Conservation (phyloP, 352 stramenopile species). For the Phytophthora hybrid region DNA sequence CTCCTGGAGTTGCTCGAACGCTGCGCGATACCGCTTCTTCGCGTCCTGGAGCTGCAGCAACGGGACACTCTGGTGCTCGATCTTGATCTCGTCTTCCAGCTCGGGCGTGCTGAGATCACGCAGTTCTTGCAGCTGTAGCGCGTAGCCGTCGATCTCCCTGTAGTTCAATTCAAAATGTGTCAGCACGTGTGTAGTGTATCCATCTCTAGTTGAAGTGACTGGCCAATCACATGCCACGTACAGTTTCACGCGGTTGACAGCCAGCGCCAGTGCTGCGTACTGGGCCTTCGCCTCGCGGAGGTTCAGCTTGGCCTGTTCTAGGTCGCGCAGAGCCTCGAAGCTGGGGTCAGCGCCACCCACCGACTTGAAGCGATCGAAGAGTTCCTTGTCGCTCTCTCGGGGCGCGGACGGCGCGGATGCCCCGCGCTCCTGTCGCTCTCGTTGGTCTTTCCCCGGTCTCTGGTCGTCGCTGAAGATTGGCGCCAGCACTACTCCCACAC, state of each 20-base stretch:
- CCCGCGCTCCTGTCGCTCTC: constrained; percentile 5
- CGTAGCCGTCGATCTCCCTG: constrained; percentile 63
- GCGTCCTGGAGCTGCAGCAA: constrained; percentile 63
- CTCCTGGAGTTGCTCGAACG: constrained; percentile 60
- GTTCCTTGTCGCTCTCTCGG: constrained; percentile 54
- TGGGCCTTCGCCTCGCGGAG: constrained; percentile 54
- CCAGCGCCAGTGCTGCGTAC: constrained; percentile 41
- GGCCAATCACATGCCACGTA: constrained; percentile 42
- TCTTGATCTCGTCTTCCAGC: constrained; percentile 10
- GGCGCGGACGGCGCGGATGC: background rate
- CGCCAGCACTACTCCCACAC: constrained; percentile 6
- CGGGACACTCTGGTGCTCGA: constrained; percentile 17
- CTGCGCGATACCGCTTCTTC: constrained; percentile 65
- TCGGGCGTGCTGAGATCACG: constrained; percentile 1
- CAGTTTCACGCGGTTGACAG: constrained; percentile 71
- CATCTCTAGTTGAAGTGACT: constrained; percentile 32
- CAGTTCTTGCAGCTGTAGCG: constrained; percentile 50
- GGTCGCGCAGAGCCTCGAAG: constrained; percentile 58
- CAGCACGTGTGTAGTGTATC: constrained; percentile 20
- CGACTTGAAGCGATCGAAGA: constrained; percentile 64
- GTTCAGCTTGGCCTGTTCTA: constrained; percentile 72
- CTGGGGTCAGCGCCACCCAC: constrained; percentile 33
- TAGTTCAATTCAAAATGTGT: background rate
- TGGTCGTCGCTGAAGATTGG: constrained; percentile 22
- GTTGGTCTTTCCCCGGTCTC: background rate